Evolutionary conservation across 805 yeast genomes (phyloP), one percentile per base, ranked within the genome.

Genomic region (Barnettozyma pratensis): DNA sequence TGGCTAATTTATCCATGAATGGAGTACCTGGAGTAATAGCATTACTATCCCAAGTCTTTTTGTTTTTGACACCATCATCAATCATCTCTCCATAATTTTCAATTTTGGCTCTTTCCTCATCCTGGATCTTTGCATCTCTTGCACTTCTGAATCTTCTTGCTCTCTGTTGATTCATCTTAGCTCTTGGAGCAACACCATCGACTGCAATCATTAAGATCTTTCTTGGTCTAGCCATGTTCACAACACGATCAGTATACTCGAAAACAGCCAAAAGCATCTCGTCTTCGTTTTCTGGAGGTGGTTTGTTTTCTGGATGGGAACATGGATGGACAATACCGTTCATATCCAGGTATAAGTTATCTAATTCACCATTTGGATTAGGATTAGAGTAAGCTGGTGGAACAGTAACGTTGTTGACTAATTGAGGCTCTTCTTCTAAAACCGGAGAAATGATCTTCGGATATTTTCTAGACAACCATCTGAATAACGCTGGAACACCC

Each of bases 261-360:
- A 94, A 94, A 29, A 94, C 85, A 41, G 92, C 98, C 49, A 91
- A 67, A 73, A 94, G 82, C 99, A 94, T 94, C 62, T 94, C 97
- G 52, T 90, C 96, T 61, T 94, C 99, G 0, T 92, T 90, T 57
- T 83, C 95, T 10, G 99, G 99, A 0, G 99, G 85, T 0, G 97
- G 96, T 57, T 85, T 85, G 56, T 92, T 87, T 62, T 92, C 99
- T 1, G 99, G 99, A 66, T 94, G 99, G 3, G 97, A 85, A 73
- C 98, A 94, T 1, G 99, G 99, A 72, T 94, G 99, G 5, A 94
- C 99, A 62, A 94, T 94, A 72, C 98, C 99, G 64, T 94, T 94
- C 99, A 94, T 94, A 69, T 94, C 99, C 54, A 94, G 73, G 63
- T 94, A 94, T 44, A 94, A 68, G 63, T 94, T 94, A 64, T 94